Percentiles rank a stretch among this genome's conserved stretches.
Conservation (phyloP, 176 grass and related monocot genomes). For the Tillandsia leiboldiana region DNA sequence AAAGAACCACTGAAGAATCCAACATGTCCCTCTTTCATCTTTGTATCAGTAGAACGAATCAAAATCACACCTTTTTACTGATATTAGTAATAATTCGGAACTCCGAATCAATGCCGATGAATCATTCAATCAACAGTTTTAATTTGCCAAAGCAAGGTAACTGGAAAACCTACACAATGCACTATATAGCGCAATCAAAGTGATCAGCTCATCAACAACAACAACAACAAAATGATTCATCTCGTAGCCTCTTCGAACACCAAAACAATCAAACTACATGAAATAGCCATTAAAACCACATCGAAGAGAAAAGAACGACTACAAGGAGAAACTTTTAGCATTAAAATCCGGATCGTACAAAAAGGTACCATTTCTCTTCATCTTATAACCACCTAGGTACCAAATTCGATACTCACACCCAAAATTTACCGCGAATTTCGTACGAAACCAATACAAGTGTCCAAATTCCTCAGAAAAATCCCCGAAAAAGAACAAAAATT, state of each 20-base stretch:
- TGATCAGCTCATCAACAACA: background rate
- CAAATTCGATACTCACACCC: no score
- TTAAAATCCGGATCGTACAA: conserved; percentile 4
- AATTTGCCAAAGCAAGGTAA: background rate
- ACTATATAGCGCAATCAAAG: background rate
- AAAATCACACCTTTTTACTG: no score
- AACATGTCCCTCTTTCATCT: no score
- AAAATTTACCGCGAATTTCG: background rate
- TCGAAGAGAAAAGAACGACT: background rate
- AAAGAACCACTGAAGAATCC: background rate
- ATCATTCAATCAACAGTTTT: background rate
- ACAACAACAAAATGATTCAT: background rate
- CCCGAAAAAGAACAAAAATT: background rate
- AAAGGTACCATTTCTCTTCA: no score
- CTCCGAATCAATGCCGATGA: background rate
- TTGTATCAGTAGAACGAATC: no score
- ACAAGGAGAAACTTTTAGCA: background rate
- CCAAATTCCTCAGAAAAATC: background rate
- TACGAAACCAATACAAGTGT: background rate
- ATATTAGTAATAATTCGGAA: no score
- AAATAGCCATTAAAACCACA: background rate
- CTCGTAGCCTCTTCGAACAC: background rate
- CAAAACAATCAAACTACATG: background rate
- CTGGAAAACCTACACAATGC: background rate
- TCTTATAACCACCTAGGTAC: no score